Percentiles rank a stretch among this genome's conserved stretches.
These are phyloP conservation scores for Eremochloa ophiuroides DNA, from an alignment of 176 grass and related monocot species.

Conservation along the genomic window DNA sequence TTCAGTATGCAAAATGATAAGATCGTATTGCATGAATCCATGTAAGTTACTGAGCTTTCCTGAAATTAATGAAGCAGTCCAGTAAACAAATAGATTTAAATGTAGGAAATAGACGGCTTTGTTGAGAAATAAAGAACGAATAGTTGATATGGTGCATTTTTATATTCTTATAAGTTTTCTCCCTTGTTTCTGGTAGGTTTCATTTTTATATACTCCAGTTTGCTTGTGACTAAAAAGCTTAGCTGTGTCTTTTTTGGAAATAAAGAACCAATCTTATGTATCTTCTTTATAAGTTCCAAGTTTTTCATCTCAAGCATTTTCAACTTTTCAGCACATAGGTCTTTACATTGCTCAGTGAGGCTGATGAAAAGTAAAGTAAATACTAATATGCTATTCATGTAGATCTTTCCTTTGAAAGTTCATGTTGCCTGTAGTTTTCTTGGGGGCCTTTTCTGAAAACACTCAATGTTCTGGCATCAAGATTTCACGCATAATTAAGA, in stretches of 20 bases:
- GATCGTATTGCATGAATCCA: slow-evolving; percentile 81
- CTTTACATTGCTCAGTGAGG: background rate
- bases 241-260: background rate
- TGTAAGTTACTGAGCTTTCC: slow-evolving; percentile 44
- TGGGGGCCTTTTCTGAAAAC: background rate
- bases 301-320: background rate
- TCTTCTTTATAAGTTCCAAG: background rate
- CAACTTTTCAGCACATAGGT: background rate
- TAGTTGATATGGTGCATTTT: background rate
- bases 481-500: background rate
- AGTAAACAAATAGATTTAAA: background rate
- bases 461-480: background rate
- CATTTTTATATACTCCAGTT: background rate
- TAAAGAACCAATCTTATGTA: background rate
- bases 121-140: background rate
- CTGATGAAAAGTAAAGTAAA: background rate
- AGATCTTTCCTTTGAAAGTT: background rate
- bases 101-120: background rate
- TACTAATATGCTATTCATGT: background rate
- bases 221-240: background rate
- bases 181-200: background rate
- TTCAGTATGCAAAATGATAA: slow-evolving; percentile 96
- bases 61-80: background rate
- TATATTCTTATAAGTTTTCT: background rate
- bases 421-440: background rate